Conservation (phyloP, 208 protist genomes). For the Dictyostelium gargantuum region DNA sequence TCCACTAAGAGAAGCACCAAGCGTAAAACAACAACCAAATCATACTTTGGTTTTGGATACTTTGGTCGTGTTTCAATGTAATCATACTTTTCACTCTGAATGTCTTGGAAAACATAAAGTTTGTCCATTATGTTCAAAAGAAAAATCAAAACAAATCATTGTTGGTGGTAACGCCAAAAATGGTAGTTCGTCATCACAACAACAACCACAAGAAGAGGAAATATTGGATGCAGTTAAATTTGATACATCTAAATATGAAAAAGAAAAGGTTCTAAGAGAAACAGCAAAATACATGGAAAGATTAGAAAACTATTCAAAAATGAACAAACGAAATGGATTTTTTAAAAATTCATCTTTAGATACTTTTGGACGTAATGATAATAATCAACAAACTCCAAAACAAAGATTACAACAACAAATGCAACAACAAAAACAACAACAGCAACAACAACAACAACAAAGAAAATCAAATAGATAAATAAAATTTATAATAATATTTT, state of each 20-base stretch:
- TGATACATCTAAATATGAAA: background rate
- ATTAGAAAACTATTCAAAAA: constrained; percentile 29
- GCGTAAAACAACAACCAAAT: too few relatives aligned
- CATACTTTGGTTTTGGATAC: background rate
- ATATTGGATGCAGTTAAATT: background rate
- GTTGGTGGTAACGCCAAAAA: background rate
- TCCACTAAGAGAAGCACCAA: background rate
- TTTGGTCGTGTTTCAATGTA: constrained; percentile 12
- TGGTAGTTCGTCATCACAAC: background rate
- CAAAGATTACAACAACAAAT: background rate
- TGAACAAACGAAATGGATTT: background rate
- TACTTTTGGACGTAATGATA: background rate
- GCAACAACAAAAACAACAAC: background rate
- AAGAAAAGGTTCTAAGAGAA: background rate
- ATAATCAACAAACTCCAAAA: background rate
- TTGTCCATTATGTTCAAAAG: constrained; percentile 57
- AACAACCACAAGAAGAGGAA: background rate
- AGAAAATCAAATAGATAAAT: too few relatives aligned
- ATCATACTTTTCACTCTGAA: constrained; percentile 38
- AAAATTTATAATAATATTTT: too few relatives aligned
- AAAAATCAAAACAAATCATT: background rate
- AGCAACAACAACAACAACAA: background rate
- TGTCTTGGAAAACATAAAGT: constrained; percentile 54
- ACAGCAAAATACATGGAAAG: constrained; percentile 24
- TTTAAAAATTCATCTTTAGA: background rate